Percentiles rank a stretch among this genome's conserved stretches.
These are phyloP conservation scores for Sorghum bicolor DNA, from an alignment of 176 grass and related monocot species.

Conservation along the genomic window DNA sequence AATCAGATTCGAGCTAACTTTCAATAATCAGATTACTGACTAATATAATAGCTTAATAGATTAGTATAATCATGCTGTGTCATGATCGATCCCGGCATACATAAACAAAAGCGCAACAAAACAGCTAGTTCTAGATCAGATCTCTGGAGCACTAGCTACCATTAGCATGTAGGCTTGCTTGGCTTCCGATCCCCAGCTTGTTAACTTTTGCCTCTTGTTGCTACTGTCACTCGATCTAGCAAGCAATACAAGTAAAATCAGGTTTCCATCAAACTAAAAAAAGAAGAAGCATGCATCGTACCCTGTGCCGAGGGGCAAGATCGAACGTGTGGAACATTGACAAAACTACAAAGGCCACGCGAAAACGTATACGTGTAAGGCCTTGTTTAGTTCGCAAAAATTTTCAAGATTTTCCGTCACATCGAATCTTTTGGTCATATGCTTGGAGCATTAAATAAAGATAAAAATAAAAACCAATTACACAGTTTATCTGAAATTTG, in stretches of 20 bases:
- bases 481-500: no score
- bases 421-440: no score
- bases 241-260: no score
- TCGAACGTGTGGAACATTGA: background rate
- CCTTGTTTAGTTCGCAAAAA: no score
- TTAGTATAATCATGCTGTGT: background rate
- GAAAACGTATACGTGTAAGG: background rate
- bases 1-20: slow-evolving; percentile 15
- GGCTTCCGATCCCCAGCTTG: background rate
- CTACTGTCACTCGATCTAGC: no score
- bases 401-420: no score
- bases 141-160: background rate
- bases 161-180: background rate
- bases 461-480: no score
- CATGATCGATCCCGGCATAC: background rate
- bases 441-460: no score
- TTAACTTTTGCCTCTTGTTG: background rate
- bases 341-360: background rate
- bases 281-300: background rate
- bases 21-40: background rate
- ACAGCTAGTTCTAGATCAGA: background rate
- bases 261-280: no score
- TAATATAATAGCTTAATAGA: background rate
- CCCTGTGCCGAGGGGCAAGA: background rate
- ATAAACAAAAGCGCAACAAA: background rate